Base-by-base conservation (phyloP, 352 stramenopile genomes). In the Ophiocytium majus region DNA sequence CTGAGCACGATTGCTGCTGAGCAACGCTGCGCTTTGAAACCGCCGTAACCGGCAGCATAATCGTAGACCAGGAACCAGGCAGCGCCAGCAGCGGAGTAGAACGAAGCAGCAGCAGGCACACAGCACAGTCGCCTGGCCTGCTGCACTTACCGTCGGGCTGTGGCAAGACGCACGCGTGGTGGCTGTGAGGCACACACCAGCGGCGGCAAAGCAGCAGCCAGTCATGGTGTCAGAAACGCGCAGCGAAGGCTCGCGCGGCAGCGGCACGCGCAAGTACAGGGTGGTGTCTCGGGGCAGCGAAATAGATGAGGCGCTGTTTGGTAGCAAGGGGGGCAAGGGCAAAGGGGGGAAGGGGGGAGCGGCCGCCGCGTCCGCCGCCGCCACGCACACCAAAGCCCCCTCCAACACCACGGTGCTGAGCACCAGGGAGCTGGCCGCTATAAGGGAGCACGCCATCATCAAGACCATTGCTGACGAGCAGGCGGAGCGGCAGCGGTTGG, bases 221-320 rank as follows among this genome's bases (percentile, higher is more conserved):
- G 14, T 17, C 32, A 78, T 78, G 66, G 66, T 78, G 14, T 78
- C 57, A 32, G 84, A 88, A 31, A 75, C 64, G 9, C 63, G 80
- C 33, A 88, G 84, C 50, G 81, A 86, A 66, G 19, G 32, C 49
- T 88, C 84, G n/a, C 36, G 81, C 1, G 33, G 9, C 80, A 17
- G 79, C 66, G 1, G 83, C 79, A 82, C n/a, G 17, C 82, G 79
- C 37, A 86, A 86, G 10, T 88, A 88, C 76, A 82, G 84, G 49
- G 64, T 88, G 79, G 84, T 88, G 49, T 88, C 84, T 23, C 74
- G 81, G 0, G 80, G 82, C 23, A 88, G 84, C 80, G 76, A 85
- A 36, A 80, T 88, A 19, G 84, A 88, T 49, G 84, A 88, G 80
- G 78, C 84, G 10, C 79, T 88, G 31, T 88, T 88, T 37, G 84